Evolutionary conservation across 768 basidiomycete species (phyloP).

Genomic region (Lentinula sp.): DNA sequence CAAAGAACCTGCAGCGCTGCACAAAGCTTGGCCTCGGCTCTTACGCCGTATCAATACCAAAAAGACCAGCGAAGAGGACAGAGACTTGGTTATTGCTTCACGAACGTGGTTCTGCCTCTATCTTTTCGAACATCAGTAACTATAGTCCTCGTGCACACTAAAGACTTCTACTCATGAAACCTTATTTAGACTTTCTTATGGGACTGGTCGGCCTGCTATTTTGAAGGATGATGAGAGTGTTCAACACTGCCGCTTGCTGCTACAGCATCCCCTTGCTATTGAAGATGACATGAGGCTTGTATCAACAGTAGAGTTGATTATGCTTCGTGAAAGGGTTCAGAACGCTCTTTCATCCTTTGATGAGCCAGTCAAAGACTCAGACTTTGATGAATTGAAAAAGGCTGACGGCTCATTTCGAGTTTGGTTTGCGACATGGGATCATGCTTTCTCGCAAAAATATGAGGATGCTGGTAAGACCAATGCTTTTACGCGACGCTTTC

Average conservation of each 20-base stretch:
- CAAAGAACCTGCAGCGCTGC: constrained; percentile 52
- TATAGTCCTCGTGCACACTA: constrained; percentile 10
- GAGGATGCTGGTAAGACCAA: constrained; percentile 63
- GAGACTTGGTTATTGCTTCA: constrained; percentile 72
- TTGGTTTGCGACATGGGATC: constrained; percentile 83
- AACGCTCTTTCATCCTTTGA: constrained; percentile 79
- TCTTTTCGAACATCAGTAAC: constrained; percentile 91
- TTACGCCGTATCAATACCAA: constrained; percentile 70
- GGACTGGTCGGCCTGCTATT: constrained; percentile 89
- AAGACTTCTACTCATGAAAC: background rate
- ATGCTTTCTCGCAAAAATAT: constrained; percentile 74
- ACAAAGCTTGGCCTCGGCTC: constrained; percentile 86
- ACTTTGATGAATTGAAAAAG: constrained; percentile 63
- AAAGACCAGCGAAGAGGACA: constrained; percentile 59
- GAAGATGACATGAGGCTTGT: constrained; percentile 94
- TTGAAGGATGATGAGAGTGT: constrained; percentile 92
- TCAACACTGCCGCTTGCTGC: constrained; percentile 66
- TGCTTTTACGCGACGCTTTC: background rate
- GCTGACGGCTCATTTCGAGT: constrained; percentile 73
- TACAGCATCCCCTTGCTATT: constrained; percentile 84
- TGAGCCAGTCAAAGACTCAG: constrained; percentile 62
- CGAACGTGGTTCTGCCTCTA: constrained; percentile 93
- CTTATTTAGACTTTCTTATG: constrained; percentile 77
- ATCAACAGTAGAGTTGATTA: constrained; percentile 90
- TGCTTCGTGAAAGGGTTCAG: constrained; percentile 80